These are phyloP conservation scores for Pholiota adiposa DNA, from an alignment of 1,284 basidiomycete genomes.

Conservation along the genomic window DNA sequence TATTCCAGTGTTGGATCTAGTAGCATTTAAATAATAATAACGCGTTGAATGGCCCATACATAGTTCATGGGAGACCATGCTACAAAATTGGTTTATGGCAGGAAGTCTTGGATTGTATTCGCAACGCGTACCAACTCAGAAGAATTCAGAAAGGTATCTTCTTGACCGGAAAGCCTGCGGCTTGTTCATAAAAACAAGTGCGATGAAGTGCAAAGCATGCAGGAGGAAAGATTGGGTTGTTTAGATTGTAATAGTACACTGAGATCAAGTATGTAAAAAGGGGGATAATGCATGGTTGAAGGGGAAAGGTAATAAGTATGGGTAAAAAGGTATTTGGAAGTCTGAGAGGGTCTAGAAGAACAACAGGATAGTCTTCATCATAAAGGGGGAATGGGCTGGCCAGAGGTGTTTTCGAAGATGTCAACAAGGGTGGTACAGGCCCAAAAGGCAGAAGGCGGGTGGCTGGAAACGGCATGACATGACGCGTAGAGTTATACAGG, in stretches of 20 bases:
- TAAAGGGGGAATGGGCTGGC: neutral
- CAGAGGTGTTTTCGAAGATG: neutral
- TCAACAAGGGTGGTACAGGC: neutral
- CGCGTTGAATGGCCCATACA: neutral
- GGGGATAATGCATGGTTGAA: constrained; percentile 7
- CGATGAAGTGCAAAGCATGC: neutral
- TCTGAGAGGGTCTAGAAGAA: constrained; percentile 1
- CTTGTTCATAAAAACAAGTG: neutral
- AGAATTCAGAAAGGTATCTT: neutral
- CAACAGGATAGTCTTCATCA: neutral
- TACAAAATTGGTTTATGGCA: too few relatives aligned
- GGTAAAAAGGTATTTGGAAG: constrained; percentile 7
- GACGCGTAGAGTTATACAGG: neutral
- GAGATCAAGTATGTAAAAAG: constrained; percentile 4
- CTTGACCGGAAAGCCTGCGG: neutral
- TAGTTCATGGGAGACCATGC: neutral
- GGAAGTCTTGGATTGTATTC: too few relatives aligned
- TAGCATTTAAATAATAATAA: neutral
- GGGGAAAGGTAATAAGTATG: constrained; percentile 22
- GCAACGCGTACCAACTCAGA: neutral
- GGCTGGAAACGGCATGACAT: neutral
- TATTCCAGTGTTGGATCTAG: neutral
- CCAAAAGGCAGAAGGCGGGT: neutral
- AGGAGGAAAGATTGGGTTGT: constrained; percentile 8
- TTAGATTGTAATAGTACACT: constrained; percentile 19